Base-by-base conservation (phyloP, 179 eudicot species). In the Heliamphora pulchella region DNA sequence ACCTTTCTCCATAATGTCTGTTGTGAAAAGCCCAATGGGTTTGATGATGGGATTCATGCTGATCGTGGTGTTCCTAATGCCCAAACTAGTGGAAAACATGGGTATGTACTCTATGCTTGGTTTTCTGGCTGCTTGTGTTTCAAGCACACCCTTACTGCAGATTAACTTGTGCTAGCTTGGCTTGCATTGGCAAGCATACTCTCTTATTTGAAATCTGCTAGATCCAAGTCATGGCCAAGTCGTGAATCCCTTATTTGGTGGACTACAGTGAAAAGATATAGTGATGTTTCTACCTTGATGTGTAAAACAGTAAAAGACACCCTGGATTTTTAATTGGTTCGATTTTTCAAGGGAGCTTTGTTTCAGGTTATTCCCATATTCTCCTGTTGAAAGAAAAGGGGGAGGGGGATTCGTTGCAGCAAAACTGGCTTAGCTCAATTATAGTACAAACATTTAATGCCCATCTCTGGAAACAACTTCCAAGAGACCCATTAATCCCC, bases 11-110 rank as follows among this genome's bases (percentile, higher is more conserved):
- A n/a, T 86, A 57, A 78, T 96, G 91, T 89, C 97, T 14, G 15
- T 96, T 61, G 87, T 90, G 87, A 96, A 96, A 81, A 96, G 99
- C 83, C 98, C 99, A 64, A 96, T 96, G 98, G 99, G 99, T 80
- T 85, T 96, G 84, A 96, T 96, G 99, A 86, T 96, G 17, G 98
- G 99, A 51, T 94, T 94, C 87, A 94, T 96, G 99, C 63, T 89
- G 79, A 18, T 96, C 59, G 97, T 94, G 71, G 87, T 96, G 86
- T 94, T 96, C 78, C 50, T 96, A 81, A 94, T 94, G 98, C 99
- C 99, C 72, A 96, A 94, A 81, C 85, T 96, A 54, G 91, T 90
- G 85, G 97, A 93, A 70, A 89, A 88, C 86, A 90, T 91, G 89
- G 98, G 99, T 96, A 86, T 86, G 90, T 79, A 41, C 43, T 85